Conservation (phyloP, 192 early-diverging fungal species). For the Coemansia sp. region DNA sequence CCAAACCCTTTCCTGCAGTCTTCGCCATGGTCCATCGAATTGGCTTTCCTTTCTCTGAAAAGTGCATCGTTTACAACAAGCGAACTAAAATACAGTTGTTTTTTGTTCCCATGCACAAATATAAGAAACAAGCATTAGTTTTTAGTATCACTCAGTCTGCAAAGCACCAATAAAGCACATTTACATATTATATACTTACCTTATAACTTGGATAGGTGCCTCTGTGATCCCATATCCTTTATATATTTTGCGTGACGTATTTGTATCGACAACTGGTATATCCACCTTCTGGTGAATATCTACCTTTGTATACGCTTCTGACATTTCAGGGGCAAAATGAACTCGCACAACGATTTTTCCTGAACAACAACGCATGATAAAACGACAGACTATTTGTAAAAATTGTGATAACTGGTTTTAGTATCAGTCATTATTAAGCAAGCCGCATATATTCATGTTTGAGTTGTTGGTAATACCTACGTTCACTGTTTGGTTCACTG, state of each 20-base stretch:
- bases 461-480: constrained; percentile 15
- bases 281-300: not conserved
- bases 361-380: constrained; percentile 25
- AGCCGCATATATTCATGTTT: not conserved
- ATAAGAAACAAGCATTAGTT: not conserved
- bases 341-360: constrained; percentile 16
- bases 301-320: not conserved
- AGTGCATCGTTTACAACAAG: constrained; percentile 12
- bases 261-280: not conserved
- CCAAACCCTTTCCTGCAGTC: not conserved
- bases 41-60: not conserved
- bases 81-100: constrained; percentile 5
- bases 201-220: constrained; percentile 21
- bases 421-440: not conserved
- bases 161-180: too few species aligned
- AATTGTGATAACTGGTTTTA: not conserved
- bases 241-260: not conserved
- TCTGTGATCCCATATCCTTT: not conserved
- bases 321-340: constrained; percentile 26
- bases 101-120: too few species aligned
- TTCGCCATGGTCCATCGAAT: not conserved
- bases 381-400: constrained; percentile 15
- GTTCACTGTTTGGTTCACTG: constrained; percentile 17
- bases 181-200: constrained; percentile 12
- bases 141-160: not conserved